phyloP scores from a whole-genome alignment of 768 basidiomycete species.

The Macrolepiota fuliginosa region DNA sequence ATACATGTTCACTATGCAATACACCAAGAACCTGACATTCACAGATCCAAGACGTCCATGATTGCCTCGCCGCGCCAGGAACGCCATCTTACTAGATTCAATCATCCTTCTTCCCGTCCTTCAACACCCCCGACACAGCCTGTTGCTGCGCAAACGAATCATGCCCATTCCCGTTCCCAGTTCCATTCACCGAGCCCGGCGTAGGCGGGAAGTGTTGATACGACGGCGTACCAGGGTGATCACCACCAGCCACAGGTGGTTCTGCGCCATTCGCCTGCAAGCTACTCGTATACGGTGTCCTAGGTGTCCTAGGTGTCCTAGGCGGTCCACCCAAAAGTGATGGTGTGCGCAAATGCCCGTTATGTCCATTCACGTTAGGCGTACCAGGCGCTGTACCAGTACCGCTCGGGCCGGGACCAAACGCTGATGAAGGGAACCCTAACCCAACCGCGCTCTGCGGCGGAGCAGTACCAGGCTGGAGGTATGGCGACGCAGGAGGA shows the following conservation, averaged over 20 bases:
- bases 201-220: conserved; percentile 33
- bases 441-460: conserved; percentile 16
- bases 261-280: conserved; percentile 16
- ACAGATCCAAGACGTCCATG: neutral
- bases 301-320: conserved; percentile 27
- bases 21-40: neutral
- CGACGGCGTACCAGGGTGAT: conserved; percentile 29
- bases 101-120: conserved; percentile 35
- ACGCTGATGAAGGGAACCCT: conserved; percentile 12
- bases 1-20: neutral
- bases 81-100: no score
- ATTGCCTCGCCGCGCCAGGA: no score
- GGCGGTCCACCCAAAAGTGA: conserved; percentile 21
- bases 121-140: conserved; percentile 22
- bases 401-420: conserved; percentile 10
- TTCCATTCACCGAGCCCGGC: conserved; percentile 27
- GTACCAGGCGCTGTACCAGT: conserved; percentile 8
- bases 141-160: conserved; percentile 14
- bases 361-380: conserved; percentile 13
- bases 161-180: conserved; percentile 25
- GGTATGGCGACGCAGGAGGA: conserved; percentile 28
- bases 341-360: conserved; percentile 16
- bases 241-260: conserved; percentile 21
- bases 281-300: conserved; percentile 12
- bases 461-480: conserved; percentile 18